Base-by-base conservation (phyloP, 805 yeast species). In the Geotrichum ghanense region DNA sequence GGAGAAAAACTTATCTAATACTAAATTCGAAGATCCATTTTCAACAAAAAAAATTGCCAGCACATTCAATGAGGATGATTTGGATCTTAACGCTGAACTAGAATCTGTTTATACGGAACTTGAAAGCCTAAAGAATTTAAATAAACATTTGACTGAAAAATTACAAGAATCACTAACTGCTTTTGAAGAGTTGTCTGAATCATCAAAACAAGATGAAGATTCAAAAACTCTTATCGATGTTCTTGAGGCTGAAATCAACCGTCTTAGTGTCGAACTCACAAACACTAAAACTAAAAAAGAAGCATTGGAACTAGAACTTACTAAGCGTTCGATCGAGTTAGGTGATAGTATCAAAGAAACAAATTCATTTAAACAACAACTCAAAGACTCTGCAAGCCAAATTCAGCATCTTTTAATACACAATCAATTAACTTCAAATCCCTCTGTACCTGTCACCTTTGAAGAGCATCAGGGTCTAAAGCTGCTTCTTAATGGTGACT, bases 311-410 rank as follows among this genome's bases (percentile, higher is more conserved):
- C 49, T 83, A 17, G 73, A 68, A 46, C 63, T 63, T 45, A 54
- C 67, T 25, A 58, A 65, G 19, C 59, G 59, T 24, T 67, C 68
- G 35, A 63, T 64, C 26, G 71, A 67, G 44, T 60, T 59, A 3
- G 55, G 67, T 17, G 82, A 76, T 46, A 61, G 67, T 40, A 72
- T 71, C 51, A 60, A 66, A 22, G 81, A 78, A 53, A 58, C 73
- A 12, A 64, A 60, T 14, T 65, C 74, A 3, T 60, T 83, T 51
- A 70, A 73, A 41, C 75, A 73, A 48, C 78, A 81, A 52, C 74
- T 81, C 40, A 65, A 72, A 23, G 97, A 90, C 57, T 66, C 90
- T 35, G 84, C 94, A 4, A 77, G 79, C 40, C 97, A 90, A 60
- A 74, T 92, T n/a, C 86, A 84, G 53, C 73, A 72, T 43, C 70